These are phyloP conservation scores for Cladosporium velox DNA, from an alignment of 2,329 filamentous ascomycete genomes.

Conservation along the genomic window DNA sequence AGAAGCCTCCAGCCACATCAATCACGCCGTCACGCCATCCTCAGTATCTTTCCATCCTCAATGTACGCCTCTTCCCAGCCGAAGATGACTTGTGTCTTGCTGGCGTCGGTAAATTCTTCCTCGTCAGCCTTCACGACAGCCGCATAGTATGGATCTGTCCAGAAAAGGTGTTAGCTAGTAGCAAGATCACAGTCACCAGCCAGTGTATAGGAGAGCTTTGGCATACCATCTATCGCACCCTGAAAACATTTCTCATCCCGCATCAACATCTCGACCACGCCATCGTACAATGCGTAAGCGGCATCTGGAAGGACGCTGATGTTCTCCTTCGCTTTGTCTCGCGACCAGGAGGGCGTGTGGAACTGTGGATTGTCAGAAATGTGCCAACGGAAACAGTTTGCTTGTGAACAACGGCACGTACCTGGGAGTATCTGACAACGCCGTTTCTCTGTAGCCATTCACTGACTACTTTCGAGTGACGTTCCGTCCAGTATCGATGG, in stretches of 20 bases:
- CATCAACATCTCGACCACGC: neutral
- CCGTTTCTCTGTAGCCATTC: conserved; percentile 24
- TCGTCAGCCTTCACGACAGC: conserved; percentile 25
- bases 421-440: conserved; percentile 25
- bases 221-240: neutral
- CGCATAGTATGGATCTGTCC: conserved; percentile 26
- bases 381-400: neutral
- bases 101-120: too few species aligned
- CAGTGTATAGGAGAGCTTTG: too few species aligned
- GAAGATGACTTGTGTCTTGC: too few species aligned
- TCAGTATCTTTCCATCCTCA: neutral
- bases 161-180: neutral
- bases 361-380: neutral
- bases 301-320: neutral
- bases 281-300: neutral
- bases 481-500: conserved; percentile 25
- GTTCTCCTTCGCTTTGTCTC: neutral
- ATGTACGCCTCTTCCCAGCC: too few species aligned
- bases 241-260: neutral
- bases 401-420: neutral
- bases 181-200: too few species aligned
- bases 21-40: too few species aligned
- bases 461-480: conserved; percentile 25
- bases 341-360: neutral
- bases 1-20: too few species aligned